Evolutionary conservation across 257 asterid genomes (phyloP).

Genomic region (Anisodus acutangulus): DNA sequence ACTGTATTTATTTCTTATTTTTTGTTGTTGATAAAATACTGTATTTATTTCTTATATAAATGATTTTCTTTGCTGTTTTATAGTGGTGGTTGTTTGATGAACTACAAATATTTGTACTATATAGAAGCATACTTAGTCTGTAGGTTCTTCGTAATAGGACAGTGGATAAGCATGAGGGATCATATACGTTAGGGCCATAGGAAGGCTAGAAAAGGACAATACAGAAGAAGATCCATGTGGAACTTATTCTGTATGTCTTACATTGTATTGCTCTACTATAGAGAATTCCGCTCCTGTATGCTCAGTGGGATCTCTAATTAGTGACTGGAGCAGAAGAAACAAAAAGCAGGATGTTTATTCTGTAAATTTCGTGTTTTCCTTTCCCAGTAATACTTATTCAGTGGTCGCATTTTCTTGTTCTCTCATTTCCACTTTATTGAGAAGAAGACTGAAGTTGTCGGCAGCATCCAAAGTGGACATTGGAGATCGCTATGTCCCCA

Average conservation of each 20-base stretch:
- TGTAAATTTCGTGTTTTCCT: background rate
- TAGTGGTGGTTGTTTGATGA: background rate
- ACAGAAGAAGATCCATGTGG: background rate
- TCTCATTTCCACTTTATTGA: slow-evolving; percentile 14
- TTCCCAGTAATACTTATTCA: background rate
- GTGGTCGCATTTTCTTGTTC: background rate
- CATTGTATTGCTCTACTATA: slow-evolving; percentile 13
- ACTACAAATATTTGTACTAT: slow-evolving; percentile 1
- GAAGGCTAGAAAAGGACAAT: slow-evolving; percentile 1
- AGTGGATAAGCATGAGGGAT: background rate
- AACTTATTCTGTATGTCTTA: background rate
- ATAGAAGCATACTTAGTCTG: background rate
- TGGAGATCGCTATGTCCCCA: slow-evolving; percentile 5
- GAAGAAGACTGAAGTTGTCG: background rate
- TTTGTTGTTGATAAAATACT: background rate
- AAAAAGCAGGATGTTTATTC: background rate
- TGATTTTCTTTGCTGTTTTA: background rate
- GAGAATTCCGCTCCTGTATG: background rate
- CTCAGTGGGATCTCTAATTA: slow-evolving; percentile 12
- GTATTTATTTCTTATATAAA: background rate
- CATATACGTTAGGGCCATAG: background rate
- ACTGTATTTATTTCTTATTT: background rate
- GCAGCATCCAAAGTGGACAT: background rate
- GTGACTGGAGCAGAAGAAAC: background rate
- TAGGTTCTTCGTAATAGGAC: slow-evolving; percentile 5